These are phyloP conservation scores for Boeremia exigua DNA, from an alignment of 2,329 filamentous ascomycete species.

Conservation along the genomic window DNA sequence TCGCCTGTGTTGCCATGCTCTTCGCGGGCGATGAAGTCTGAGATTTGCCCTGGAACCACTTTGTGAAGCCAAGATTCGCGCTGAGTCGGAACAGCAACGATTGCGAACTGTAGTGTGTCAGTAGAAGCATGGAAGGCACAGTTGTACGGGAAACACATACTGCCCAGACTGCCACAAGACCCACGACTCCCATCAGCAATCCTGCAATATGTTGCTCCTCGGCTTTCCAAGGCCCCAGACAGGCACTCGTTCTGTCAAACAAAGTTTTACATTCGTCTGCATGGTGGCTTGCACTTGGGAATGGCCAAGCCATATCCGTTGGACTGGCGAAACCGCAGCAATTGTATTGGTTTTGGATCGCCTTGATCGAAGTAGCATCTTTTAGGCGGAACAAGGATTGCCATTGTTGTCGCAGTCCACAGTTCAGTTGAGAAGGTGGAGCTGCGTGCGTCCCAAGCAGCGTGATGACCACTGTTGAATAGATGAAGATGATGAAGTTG, in stretches of 20 bases:
- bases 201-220: constrained; percentile 62
- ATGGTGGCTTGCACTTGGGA: constrained; percentile 49
- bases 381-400: constrained; percentile 59
- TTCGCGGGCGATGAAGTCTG: constrained; percentile 40
- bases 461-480: constrained; percentile 53
- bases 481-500: constrained; percentile 49
- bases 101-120: constrained; percentile 29
- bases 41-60: constrained; percentile 40
- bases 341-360: constrained; percentile 68
- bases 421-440: constrained; percentile 53
- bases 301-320: constrained; percentile 69
- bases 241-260: constrained; percentile 57
- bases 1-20: constrained; percentile 28
- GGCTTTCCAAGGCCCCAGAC: constrained; percentile 62
- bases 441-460: constrained; percentile 53
- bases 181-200: constrained; percentile 60
- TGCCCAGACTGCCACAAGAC: constrained; percentile 42
- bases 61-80: constrained; percentile 42
- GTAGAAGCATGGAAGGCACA: background rate
- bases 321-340: constrained; percentile 70
- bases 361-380: constrained; percentile 58
- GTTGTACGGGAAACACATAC: background rate
- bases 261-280: constrained; percentile 53
- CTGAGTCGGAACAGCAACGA: constrained; percentile 40
- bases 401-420: constrained; percentile 65